Evolutionary conservation across 202 grass and related monocot genomes (phyloP).

Genomic region (Cymbopogon flexuosus): DNA sequence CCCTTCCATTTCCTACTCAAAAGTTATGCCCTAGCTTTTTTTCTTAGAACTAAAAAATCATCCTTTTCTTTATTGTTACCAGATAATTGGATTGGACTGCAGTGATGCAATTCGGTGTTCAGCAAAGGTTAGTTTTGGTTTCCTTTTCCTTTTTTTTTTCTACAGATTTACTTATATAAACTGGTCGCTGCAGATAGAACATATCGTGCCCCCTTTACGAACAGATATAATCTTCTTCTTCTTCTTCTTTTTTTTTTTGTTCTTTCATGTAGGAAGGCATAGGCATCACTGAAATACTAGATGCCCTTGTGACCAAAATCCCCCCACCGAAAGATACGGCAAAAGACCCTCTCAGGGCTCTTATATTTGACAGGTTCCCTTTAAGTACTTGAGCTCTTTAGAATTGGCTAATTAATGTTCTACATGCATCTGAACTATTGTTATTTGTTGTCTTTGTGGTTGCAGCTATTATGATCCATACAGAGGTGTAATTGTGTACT

Average conservation of each 20-base stretch:
- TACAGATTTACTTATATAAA: constrained; percentile 13
- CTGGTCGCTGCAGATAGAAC: background rate
- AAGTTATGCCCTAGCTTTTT: background rate
- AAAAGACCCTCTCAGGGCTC: constrained; percentile 75
- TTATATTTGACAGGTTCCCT: constrained; percentile 95
- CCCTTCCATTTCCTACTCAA: background rate
- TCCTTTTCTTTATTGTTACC: constrained; percentile 18
- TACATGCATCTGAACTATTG: constrained; percentile 22
- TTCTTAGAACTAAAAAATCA: background rate
- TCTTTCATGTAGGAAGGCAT: constrained; percentile 79
- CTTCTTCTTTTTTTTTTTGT: background rate
- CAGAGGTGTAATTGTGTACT: constrained; percentile 95
- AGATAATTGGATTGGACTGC: constrained; percentile 97
- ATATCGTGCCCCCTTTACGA: background rate
- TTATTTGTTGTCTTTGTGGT: constrained; percentile 31
- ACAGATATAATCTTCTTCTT: constrained; percentile 1
- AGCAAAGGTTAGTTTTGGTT: constrained; percentile 71
- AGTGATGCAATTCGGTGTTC: constrained; percentile 88
- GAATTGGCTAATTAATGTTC: background rate
- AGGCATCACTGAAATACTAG: constrained; percentile 88
- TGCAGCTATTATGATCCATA: constrained; percentile 97
- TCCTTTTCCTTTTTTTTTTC: background rate
- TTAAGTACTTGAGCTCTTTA: constrained; percentile 13
- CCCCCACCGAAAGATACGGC: constrained; percentile 80
- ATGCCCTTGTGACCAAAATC: constrained; percentile 77